Base-by-base conservation (phyloP, 164 flowering plant genomes). In the Akebia trifoliata region DNA sequence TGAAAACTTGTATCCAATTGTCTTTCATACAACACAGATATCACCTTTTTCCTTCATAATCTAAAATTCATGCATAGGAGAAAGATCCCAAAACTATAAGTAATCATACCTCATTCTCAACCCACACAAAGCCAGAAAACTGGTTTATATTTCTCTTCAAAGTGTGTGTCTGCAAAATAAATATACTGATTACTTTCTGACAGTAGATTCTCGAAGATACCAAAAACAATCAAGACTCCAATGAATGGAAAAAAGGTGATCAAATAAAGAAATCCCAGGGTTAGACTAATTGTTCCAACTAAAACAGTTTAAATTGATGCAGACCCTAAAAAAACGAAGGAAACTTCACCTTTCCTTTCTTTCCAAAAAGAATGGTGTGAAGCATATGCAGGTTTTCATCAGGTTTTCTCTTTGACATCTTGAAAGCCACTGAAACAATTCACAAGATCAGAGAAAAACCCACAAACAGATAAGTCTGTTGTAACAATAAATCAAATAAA, bases 111-210 rank as follows among this genome's bases (percentile, higher is more conserved):
- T 91, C 88, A 72, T 77, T 77, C 64, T 83, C 90, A 67, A 24
- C 47, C 94, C 96, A 91, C 32, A 84, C 84, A 74, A 62, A 91
- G 20, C 96, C 96, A 66, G 94, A 91, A 79, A 91, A 88, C 56
- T 77, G 83, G 37, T 72, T 69, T 15, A 90, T 78, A 50, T 91
- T 79, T 64, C 67, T 81, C 77, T 91, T 91, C 71, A 91, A 34
- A 44, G 0, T 66, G 28, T 79, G 80, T 28, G 63, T 74, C 96
- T 88, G 82, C 65, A 72, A 57, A 50, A 37, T 20, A 48, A 37
- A 51, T 15, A 46, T 12, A 28, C 11, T n/a, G 46, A 37, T 50
- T 25, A 52, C 15, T 31, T 37, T 46, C 28, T 12, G 42, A 25
- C 8, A 40, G 26, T 12, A 15, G n/a, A n/a, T n/a, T n/a, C n/a